phyloP scores from a whole-genome alignment of 768 basidiomycete species.

The Pseudohyphozyma bogoriensis region DNA sequence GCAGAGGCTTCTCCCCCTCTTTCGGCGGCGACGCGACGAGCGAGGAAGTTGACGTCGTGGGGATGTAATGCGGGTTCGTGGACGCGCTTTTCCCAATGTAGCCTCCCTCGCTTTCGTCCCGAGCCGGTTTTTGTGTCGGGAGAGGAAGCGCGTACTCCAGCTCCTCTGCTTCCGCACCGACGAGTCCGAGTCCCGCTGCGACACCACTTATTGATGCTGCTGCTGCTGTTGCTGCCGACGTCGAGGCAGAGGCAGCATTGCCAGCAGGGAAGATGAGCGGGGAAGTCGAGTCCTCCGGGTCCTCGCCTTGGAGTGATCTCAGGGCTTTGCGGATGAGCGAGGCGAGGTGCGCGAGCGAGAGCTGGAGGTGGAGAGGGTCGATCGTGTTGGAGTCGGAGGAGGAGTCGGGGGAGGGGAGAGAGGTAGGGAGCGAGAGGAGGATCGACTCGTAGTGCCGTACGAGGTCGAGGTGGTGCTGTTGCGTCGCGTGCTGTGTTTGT shows the following conservation, averaged over 20 bases:
- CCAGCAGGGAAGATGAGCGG: slow-evolving; percentile 5
- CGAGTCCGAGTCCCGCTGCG: background rate
- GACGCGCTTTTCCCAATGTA: slow-evolving; percentile 12
- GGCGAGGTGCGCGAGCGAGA: slow-evolving; percentile 29
- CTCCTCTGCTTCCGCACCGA: background rate
- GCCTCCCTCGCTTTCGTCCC: slow-evolving; percentile 15
- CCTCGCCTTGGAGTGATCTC: slow-evolving; percentile 31
- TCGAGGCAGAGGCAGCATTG: background rate
- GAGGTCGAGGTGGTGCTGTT: slow-evolving; percentile 76
- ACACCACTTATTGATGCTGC: background rate
- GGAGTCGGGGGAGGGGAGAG: slow-evolving; percentile 30
- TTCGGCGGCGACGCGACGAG: slow-evolving; percentile 15
- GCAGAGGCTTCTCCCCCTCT: background rate
- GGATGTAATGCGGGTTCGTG: slow-evolving; percentile 14
- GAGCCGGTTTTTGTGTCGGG: background rate
- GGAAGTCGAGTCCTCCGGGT: slow-evolving; percentile 23
- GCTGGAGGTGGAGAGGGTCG: slow-evolving; percentile 13
- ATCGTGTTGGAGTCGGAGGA: slow-evolving; percentile 3
- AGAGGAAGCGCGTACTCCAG: too few relatives aligned
- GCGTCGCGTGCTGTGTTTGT: slow-evolving; percentile 62
- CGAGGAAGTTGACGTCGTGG: slow-evolving; percentile 23
- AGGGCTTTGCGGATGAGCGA: slow-evolving; percentile 31
- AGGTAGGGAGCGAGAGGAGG: slow-evolving; percentile 41
- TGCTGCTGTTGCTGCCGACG: background rate
- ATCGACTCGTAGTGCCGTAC: slow-evolving; percentile 83